phyloP scores from a whole-genome alignment of 169 alveolate genomes.

The Plasmodium ovale region DNA sequence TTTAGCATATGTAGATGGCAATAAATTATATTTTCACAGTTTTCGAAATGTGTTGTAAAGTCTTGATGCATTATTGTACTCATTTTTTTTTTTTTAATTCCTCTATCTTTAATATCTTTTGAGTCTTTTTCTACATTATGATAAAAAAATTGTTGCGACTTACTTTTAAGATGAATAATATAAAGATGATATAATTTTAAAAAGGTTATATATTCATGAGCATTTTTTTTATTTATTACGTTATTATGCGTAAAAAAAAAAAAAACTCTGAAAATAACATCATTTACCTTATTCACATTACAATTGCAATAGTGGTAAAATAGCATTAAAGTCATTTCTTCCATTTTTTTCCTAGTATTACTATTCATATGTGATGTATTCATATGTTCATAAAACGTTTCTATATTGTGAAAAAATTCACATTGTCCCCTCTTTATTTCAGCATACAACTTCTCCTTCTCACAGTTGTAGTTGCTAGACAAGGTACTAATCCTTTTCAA shows the following conservation, averaged over 20 bases:
- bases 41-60: background rate
- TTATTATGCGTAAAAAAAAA: slow-evolving; percentile 45
- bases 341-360: background rate
- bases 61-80: background rate
- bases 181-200: slow-evolving; percentile 34
- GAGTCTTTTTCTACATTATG: slow-evolving; percentile 42
- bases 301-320: slow-evolving; percentile 44
- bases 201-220: slow-evolving; percentile 8
- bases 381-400: slow-evolving; percentile 23
- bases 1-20: slow-evolving; percentile 54
- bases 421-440: slow-evolving; percentile 17
- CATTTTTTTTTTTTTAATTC: background rate
- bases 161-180: background rate
- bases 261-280: slow-evolving; percentile 16
- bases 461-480: background rate
- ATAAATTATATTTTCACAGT: slow-evolving; percentile 25
- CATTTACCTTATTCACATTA: slow-evolving; percentile 1
- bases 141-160: slow-evolving; percentile 4
- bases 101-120: background rate
- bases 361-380: background rate
- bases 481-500: background rate
- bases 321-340: slow-evolving; percentile 32
- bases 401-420: slow-evolving; percentile 13
- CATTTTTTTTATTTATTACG: slow-evolving; percentile 38
- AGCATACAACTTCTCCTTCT: slow-evolving; percentile 14